Evolutionary conservation across 2,329 filamentous ascomycete genomes (phyloP).

Genomic region (Myriangium duriaei): DNA sequence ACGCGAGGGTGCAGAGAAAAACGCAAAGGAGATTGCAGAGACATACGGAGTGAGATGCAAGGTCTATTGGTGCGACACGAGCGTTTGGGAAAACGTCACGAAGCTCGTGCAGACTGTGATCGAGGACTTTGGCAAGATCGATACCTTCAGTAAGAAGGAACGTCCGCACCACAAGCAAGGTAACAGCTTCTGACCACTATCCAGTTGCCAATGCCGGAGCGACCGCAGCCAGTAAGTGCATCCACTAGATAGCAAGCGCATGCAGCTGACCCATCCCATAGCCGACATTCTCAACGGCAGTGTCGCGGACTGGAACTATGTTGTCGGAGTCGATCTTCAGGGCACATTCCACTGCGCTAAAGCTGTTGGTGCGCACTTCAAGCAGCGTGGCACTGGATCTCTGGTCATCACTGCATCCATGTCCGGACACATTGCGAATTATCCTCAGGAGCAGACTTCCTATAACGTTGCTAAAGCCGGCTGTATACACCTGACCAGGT

Average conservation of each 20-base stretch:
- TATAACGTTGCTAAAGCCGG: constrained; percentile 56
- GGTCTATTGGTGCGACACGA: constrained; percentile 53
- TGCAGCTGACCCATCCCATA: no score
- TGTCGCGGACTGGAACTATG: constrained; percentile 59
- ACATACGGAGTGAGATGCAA: constrained; percentile 53
- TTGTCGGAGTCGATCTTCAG: constrained; percentile 78
- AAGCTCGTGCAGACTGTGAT: constrained; percentile 47
- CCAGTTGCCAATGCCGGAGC: constrained; percentile 60
- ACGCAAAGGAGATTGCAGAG: constrained; percentile 47
- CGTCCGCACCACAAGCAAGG: no score
- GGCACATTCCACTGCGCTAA: constrained; percentile 77
- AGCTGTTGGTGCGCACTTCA: constrained; percentile 71
- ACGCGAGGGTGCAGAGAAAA: constrained; percentile 50
- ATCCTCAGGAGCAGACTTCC: constrained; percentile 55
- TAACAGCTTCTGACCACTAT: no score
- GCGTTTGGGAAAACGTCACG: constrained; percentile 43
- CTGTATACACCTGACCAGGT: constrained; percentile 51
- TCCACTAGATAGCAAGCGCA: no score
- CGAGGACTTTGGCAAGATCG: constrained; percentile 58
- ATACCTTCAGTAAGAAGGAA: no score
- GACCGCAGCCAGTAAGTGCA: constrained; percentile 56
- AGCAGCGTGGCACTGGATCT: constrained; percentile 49
- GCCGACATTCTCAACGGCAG: constrained; percentile 56
- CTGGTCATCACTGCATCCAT: constrained; percentile 58
- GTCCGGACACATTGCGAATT: constrained; percentile 77